Conservation (phyloP, 179 eudicot genomes). For the Carnegiea gigantea region DNA sequence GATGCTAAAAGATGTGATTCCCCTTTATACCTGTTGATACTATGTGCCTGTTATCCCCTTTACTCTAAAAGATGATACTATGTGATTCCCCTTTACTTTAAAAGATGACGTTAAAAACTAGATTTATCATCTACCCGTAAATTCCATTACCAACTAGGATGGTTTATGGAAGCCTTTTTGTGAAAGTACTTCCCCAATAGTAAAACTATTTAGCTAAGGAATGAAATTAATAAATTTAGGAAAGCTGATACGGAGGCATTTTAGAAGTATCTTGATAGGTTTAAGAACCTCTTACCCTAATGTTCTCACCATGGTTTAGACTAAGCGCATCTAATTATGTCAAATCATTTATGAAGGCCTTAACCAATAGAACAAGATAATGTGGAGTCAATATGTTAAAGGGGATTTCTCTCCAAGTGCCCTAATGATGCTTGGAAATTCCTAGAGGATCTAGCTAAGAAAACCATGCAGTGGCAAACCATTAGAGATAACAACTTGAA, state of each 20-base stretch:
- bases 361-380: too few species aligned
- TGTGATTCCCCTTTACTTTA: neutral
- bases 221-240: neutral
- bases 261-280: neutral
- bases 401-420: neutral
- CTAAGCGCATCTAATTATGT: neutral
- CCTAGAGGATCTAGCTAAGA: neutral
- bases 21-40: too few species aligned
- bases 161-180: neutral
- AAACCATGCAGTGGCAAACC: too few species aligned
- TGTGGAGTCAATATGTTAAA: neutral
- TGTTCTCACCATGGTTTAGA: neutral
- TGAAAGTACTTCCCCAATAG: neutral
- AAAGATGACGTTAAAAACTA: neutral
- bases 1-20: too few species aligned
- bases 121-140: neutral
- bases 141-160: neutral
- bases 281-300: neutral
- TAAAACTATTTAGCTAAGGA: neutral
- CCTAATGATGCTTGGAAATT: neutral
- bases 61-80: neutral
- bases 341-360: too few species aligned
- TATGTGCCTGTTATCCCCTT: too few species aligned
- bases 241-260: neutral
- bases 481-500: too few species aligned